Evolutionary conservation across 176 grass and related monocot genomes (phyloP).

Genomic region (Alopecurus myosuroides): DNA sequence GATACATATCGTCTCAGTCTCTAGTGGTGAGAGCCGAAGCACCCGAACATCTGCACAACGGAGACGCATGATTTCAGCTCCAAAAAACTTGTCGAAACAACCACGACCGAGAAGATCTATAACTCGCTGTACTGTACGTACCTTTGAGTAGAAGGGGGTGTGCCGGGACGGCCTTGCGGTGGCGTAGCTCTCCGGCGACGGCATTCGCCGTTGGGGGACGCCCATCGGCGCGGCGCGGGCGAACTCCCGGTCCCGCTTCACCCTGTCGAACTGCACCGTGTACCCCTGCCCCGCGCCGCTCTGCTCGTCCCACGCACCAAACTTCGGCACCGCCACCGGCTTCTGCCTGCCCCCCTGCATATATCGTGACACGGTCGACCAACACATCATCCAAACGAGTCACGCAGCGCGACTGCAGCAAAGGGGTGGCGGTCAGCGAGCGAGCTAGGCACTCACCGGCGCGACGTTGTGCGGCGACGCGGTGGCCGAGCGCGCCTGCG

Average conservation of each 20-base stretch:
- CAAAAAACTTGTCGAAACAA: neutral
- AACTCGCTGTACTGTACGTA: neutral
- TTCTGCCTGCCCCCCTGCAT: slow-evolving; percentile 23
- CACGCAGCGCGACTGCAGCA: neutral
- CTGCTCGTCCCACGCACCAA: slow-evolving; percentile 66
- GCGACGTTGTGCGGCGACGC: slow-evolving; percentile 1
- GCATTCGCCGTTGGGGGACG: slow-evolving; percentile 20
- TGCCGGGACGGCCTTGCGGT: slow-evolving; percentile 2
- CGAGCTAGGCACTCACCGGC: slow-evolving; percentile 11
- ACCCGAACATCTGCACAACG: slow-evolving; percentile 38
- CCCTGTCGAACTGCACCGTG: slow-evolving; percentile 67
- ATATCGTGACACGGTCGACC: neutral
- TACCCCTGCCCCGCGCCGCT: slow-evolving; percentile 43
- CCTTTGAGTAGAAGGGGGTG: slow-evolving; percentile 47
- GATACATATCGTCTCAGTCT: neutral
- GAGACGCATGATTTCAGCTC: neutral
- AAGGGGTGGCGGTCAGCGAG: neutral
- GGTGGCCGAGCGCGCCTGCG: slow-evolving; percentile 23
- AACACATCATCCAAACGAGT: neutral
- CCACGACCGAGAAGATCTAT: neutral
- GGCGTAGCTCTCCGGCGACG: slow-evolving; percentile 32
- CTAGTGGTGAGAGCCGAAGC: slow-evolving; percentile 13
- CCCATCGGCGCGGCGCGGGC: slow-evolving; percentile 20
- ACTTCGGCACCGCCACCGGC: slow-evolving; percentile 49
- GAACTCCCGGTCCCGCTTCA: slow-evolving; percentile 49